Conservation (phyloP, 192 early-diverging fungal species). For the Gaertneriomyces semiglobifer region DNA sequence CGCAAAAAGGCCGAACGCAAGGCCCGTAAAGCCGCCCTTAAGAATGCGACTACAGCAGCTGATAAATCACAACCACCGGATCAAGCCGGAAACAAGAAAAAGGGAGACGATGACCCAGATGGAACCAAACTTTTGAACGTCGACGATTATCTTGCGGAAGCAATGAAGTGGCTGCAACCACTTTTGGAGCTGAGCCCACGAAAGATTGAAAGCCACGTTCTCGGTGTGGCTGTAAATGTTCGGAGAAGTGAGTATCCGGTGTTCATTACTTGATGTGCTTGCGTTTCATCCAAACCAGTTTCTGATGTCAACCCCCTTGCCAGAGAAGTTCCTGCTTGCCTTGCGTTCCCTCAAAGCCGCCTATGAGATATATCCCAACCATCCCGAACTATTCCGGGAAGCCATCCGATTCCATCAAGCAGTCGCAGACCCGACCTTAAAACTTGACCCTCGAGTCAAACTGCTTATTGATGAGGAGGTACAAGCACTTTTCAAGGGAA, state of each 20-base stretch:
- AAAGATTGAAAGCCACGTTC: conserved; percentile 57
- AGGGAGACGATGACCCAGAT: conserved; percentile 65
- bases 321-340: conserved; percentile 68
- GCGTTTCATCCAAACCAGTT: background rate
- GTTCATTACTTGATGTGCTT: background rate
- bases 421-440: background rate
- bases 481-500: background rate
- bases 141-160: conserved; percentile 67
- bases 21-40: conserved; percentile 70
- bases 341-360: conserved; percentile 57
- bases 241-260: conserved; percentile 50
- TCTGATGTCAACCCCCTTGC: background rate
- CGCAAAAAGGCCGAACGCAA: conserved; percentile 75
- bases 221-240: conserved; percentile 66
- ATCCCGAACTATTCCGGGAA: conserved; percentile 1
- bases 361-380: background rate
- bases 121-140: conserved; percentile 66
- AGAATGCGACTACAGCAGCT: conserved; percentile 40
- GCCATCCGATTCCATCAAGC: conserved; percentile 3
- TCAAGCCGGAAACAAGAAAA: conserved; percentile 23
- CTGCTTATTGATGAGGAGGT: conserved; percentile 12
- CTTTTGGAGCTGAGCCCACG: conserved; percentile 58
- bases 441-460: conserved; percentile 7
- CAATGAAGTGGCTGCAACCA: conserved; percentile 72
- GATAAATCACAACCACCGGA: conserved; percentile 50